Conservation (phyloP, 306 rosid species). For the Prunus davidiana region DNA sequence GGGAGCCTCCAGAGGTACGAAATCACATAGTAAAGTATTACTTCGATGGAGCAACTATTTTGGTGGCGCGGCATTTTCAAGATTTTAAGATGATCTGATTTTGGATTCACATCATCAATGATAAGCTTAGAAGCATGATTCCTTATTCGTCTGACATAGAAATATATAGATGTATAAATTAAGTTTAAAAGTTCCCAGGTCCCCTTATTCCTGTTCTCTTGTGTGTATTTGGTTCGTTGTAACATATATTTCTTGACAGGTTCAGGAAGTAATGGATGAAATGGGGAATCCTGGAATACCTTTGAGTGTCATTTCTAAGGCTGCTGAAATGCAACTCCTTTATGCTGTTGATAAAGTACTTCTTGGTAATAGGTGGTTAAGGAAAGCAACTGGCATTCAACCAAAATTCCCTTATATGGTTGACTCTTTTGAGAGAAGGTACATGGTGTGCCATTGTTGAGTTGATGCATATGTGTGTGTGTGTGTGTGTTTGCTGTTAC, state of each 20-base stretch:
- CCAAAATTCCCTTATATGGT: slow-evolving; percentile 94
- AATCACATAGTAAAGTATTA: neutral
- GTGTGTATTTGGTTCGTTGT: neutral
- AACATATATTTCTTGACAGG: slow-evolving; percentile 43
- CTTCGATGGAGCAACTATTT: neutral
- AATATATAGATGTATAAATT: neutral
- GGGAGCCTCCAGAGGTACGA: slow-evolving; percentile 96
- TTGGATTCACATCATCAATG: neutral
- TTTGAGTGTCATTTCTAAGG: slow-evolving; percentile 82
- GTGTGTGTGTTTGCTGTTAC: neutral
- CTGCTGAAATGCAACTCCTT: slow-evolving; percentile 88
- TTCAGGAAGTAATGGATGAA: slow-evolving; percentile 91
- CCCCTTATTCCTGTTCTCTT: neutral
- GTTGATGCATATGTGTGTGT: neutral
- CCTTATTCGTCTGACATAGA: neutral
- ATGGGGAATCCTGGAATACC: slow-evolving; percentile 91
- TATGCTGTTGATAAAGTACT: slow-evolving; percentile 75
- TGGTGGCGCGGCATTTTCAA: neutral
- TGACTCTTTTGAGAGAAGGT: slow-evolving; percentile 97
- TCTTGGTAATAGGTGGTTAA: slow-evolving; percentile 93
- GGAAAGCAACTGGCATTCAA: slow-evolving; percentile 92
- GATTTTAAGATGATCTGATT: neutral
- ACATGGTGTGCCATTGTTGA: slow-evolving; percentile 11
- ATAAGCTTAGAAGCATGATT: neutral
- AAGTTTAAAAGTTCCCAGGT: neutral